phyloP scores from a whole-genome alignment of 371 early-diverging fungal genomes.

The Saksenaea vasiformis region DNA sequence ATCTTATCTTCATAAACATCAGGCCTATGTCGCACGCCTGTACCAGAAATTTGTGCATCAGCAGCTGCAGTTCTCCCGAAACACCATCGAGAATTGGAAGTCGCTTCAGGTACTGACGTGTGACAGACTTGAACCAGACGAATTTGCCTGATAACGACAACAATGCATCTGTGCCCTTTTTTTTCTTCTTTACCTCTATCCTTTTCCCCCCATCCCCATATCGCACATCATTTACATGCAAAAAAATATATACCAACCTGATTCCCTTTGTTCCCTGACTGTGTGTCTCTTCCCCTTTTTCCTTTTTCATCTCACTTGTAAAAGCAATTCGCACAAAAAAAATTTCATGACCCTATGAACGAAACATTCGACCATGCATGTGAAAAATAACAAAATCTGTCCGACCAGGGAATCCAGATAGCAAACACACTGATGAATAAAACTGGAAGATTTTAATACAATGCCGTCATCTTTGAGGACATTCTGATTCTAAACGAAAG shows the following conservation, averaged over 20 bases:
- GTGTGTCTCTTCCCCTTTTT: not conserved
- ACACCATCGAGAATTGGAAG: slow-evolving; percentile 62
- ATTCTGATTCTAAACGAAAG: slow-evolving; percentile 74
- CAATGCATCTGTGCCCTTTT: not conserved
- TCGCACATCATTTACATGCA: not conserved
- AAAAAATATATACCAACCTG: not conserved
- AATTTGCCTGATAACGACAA: slow-evolving; percentile 5
- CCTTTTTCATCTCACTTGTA: not conserved
- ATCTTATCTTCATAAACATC: slow-evolving; percentile 50
- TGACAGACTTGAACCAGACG: slow-evolving; percentile 13
- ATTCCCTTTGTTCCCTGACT: not conserved
- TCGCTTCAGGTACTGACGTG: slow-evolving; percentile 46
- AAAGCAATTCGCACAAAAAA: not conserved
- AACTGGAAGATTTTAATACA: not conserved
- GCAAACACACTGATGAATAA: slow-evolving; percentile 42
- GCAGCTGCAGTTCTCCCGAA: slow-evolving; percentile 55
- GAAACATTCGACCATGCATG: too few relatives aligned
- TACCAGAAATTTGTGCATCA: slow-evolving; percentile 67
- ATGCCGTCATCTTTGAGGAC: slow-evolving; percentile 65
- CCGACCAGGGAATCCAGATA: not conserved
- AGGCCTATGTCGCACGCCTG: slow-evolving; percentile 57
- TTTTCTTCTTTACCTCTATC: not conserved
- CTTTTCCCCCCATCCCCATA: not conserved
- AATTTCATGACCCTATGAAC: slow-evolving; percentile 1
- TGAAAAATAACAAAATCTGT: not conserved